Percentiles rank a stretch among this genome's conserved stretches.
Conservation (phyloP, 768 basidiomycete genomes). For the Rhizopogon salebrosus region DNA sequence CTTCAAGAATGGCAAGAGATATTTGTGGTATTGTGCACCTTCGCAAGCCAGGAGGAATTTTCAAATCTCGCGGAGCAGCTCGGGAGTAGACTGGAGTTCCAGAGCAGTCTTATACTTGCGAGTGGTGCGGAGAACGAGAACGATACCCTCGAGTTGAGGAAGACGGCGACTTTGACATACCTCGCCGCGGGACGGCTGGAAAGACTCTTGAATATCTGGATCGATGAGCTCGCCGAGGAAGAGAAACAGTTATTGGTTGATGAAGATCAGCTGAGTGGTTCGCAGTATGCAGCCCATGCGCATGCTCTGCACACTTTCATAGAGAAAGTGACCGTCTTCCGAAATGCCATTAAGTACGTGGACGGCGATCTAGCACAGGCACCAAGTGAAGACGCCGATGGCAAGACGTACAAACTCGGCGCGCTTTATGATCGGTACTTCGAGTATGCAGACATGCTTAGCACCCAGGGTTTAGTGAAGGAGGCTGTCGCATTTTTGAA, state of each 20-base stretch:
- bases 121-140: constrained; percentile 34
- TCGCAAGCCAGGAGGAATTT: constrained; percentile 83
- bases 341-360: constrained; percentile 74
- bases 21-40: constrained; percentile 94
- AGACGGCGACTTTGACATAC: constrained; percentile 90
- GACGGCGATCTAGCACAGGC: constrained; percentile 60
- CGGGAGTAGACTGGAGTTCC: constrained; percentile 85
- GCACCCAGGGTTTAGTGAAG: constrained; percentile 82
- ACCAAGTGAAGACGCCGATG: constrained; percentile 29
- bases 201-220: constrained; percentile 86
- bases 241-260: constrained; percentile 49
- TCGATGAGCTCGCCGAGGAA: constrained; percentile 84
- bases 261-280: constrained; percentile 35
- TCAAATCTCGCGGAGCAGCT: constrained; percentile 85
- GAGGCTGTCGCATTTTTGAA: constrained; percentile 78
- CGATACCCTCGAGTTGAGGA: constrained; percentile 49
- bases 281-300: constrained; percentile 75
- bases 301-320: constrained; percentile 88
- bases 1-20: constrained; percentile 93
- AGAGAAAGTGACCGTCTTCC: constrained; percentile 95
- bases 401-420: constrained; percentile 76
- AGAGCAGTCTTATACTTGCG: constrained; percentile 53
- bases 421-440: constrained; percentile 88
- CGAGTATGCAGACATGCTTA: constrained; percentile 92
- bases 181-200: constrained; percentile 88